Evolutionary conservation across 108 stramenopile species (phyloP), one percentile per base, ranked within the genome.

Genomic region (Skeletonema grethae): DNA sequence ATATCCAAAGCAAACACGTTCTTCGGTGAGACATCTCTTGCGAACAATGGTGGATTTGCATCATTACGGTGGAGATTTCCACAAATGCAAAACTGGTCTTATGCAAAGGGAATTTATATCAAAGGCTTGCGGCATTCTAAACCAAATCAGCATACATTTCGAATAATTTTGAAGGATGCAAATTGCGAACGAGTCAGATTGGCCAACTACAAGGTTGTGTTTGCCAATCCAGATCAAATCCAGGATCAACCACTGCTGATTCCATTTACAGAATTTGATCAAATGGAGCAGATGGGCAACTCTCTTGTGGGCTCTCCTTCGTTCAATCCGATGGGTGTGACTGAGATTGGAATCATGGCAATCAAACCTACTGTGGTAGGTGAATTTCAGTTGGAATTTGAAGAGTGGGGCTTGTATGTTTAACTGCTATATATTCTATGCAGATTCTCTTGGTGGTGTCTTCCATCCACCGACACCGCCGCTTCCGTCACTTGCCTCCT

Each of bases 391-490:
- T 57, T 85, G 8, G 61, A 66, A 15, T 75, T 85, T 67, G 29
- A 24, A 13, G 85, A 85, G 50, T 85, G 85, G 85, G 85, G 85
- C 4, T 67, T 85, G 74, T 85, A 85, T 67, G n/a, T 39, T 61
- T 61, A 36, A 61, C 15, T 43, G 3, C 15, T 20, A 7, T 20
- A 0, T 7, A 5, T 22, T 22, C 5, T 18, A 53, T 53, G 25
- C 50, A 24, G 18, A 16, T 7, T 53, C 8, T 53, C 22, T 53
- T 55, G 85, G 82, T 39, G 85, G 65, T 5, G 71, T 50, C 41
- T 76, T 81, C 85, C 85, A 86, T n/a, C 85, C 85, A n/a, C 85
- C 85, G 41, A 86, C 83, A 24, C 85, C 85, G n/a, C 85, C 85
- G 70, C 85, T 86, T 61, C 53, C 41, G 73, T 70, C 85, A 45